A percentile compares a stretch with the other conserved stretches of the same genome.
These are phyloP conservation scores for Pelargonium myrrhifolium DNA, from an alignment of 441 rosid genomes.

Conservation along the genomic window DNA sequence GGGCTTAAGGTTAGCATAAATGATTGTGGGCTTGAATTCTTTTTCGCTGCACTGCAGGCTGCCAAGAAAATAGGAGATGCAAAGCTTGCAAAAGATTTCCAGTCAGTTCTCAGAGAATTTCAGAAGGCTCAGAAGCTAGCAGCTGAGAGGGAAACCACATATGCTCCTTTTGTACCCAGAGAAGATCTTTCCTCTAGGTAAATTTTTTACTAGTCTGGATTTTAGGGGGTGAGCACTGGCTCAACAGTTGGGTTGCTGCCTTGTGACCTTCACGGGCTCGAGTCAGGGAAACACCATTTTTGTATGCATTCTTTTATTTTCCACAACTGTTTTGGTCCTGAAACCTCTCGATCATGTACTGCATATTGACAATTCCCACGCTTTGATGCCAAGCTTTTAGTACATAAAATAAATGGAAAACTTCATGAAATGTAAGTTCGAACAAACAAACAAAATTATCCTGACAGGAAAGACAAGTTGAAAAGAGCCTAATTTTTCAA, in stretches of 20 bases:
- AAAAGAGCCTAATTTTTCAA: background rate
- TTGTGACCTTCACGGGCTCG: too few species aligned
- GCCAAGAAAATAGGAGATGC: constrained; percentile 64
- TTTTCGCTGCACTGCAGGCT: constrained; percentile 22
- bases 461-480: background rate
- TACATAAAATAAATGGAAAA: background rate
- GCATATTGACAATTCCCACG: background rate
- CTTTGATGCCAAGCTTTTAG: background rate
- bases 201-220: background rate
- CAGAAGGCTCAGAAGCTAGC: constrained; percentile 67
- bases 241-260: too few species aligned
- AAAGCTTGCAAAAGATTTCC: constrained; percentile 66
- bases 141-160: constrained; percentile 58
- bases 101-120: constrained; percentile 46
- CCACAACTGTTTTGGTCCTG: background rate
- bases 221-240: background rate
- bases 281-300: too few species aligned
- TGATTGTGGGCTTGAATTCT: background rate
- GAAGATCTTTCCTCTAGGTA: constrained; percentile 31
- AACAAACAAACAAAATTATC: background rate
- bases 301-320: background rate
- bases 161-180: constrained; percentile 36
- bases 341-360: too few species aligned
- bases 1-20: background rate
- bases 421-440: background rate